Evolutionary conservation across 2,329 filamentous ascomycete species (phyloP), one percentile per base, ranked within the genome.

Genomic region (Myrmaecium sp.): DNA sequence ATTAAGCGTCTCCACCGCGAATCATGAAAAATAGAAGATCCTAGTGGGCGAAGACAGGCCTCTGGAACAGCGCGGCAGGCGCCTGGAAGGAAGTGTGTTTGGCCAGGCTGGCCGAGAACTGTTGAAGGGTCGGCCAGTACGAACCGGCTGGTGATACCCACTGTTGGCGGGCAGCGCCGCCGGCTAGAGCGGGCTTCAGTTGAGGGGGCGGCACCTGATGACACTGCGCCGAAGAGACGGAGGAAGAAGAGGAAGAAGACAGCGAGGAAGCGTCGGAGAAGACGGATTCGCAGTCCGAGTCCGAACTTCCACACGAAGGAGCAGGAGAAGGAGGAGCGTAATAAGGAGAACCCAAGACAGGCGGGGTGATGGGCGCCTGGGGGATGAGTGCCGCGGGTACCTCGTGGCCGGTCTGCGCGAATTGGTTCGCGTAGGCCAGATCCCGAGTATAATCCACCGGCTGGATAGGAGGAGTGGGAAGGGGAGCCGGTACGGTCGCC

Each of bases 401-500:
- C 27, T 47, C 33, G 25, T 36, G 26, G 17, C 36, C 30, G 12
- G 33, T 30, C 24, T 47, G 46, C 34, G 45, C 48, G 34, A 40
- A 46, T 17, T 36, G 36, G 27, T 41, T 43, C n/a, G 26, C 16
- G 38, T 40, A 47, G 12, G 38, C 33, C 27, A 35, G 38, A 27
- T 45, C 42, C 34, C 39, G 34, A 28, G 36, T 27, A 35, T 53
- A 49, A 30, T 52, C 49, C 20, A 50, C 43, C 5, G 57, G 54
- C 27, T 44, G 47, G 38, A 55, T 54, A n/a, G 51, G 50, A 26
- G 56, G 55, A 23, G 54, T 55, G n/a, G 52, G 45, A 23, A 56
- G 43, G 8, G 55, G 48, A 10, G 47, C 44, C 7, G 58, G 50
- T 11, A 54, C 42, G 44, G 37, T 49, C 38, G 37, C 55, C 33